Conservation (phyloP, 257 asterid species). For the Solanum ossicruentum region DNA sequence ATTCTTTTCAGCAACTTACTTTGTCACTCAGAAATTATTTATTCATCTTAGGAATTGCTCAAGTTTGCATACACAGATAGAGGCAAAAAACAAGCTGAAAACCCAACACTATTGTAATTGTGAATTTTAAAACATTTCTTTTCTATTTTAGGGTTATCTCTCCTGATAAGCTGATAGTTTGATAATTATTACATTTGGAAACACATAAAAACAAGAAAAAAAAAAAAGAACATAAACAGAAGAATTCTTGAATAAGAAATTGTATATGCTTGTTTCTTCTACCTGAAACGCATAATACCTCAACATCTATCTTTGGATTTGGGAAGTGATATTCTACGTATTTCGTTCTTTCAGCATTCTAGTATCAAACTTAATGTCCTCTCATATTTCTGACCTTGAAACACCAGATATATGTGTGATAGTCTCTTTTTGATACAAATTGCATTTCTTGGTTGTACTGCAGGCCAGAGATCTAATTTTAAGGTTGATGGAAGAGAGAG, state of each 20-base stretch:
- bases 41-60: background rate
- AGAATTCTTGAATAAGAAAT: background rate
- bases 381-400: background rate
- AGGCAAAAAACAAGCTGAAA: background rate
- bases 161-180: background rate
- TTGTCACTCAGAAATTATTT: background rate
- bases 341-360: background rate
- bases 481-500: constrained; percentile 5
- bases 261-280: background rate
- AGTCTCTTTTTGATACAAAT: background rate
- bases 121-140: background rate
- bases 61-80: background rate
- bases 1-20: background rate
- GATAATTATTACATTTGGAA: background rate
- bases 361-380: background rate
- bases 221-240: background rate
- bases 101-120: background rate
- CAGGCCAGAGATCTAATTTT: constrained; percentile 6
- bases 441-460: background rate
- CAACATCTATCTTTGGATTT: background rate
- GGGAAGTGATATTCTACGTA: background rate
- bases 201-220: background rate
- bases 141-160: background rate
- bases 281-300: background rate
- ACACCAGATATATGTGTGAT: background rate